Base-by-base conservation (phyloP, 2,329 filamentous ascomycete species). In the Drechslerella dactyloides region DNA sequence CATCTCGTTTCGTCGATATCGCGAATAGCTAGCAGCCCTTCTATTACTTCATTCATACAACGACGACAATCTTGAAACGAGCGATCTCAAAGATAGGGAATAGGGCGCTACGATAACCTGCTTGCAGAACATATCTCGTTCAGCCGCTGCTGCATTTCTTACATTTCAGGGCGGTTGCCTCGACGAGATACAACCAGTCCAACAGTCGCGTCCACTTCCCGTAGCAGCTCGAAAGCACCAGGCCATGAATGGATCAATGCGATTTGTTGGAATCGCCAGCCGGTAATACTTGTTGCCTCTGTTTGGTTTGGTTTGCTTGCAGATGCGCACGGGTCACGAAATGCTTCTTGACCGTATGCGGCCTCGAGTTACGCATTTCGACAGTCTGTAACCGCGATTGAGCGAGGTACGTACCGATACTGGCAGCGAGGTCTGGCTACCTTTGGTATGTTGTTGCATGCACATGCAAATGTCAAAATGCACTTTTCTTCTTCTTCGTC, bases 341-440 rank as follows among this genome's bases (percentile, higher is more conserved):
- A 72, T 65, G 60, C 54, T 72, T 65, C 68, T 72, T 72, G 68
- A 56, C 68, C 68, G 56, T 63, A 72, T 65, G 68, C 68, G 68
- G 68, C 68, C 68, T 64, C 55, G 60, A 72, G 44, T 72, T 72
- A 72, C 68, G 68, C 64, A 72, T 72, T 72, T 72, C 58, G 60
- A 72, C 68, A 65, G n/a, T 48, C 68, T 72, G 60, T 72, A 65
- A 65, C 68, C 60, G 42, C 68, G 60, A 65, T 65, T 33, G 33
- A 52, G 57, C 42, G 42, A 70, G 68, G 68, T 72, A 72, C 68
- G 68, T 72, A 72, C 68, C 60, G 33, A 54, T 70, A 70, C 59
- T 40, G 53, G 24, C 46, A 30, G 57, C 35, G 64, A 58, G 51
- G 24, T 10, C 35, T 62, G 42, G 52, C 57, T 33, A 37, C 27